Percentiles rank a stretch among this genome's conserved stretches.
Conservation (phyloP, 2,329 filamentous ascomycete species). For the Cladophialophora immunda region DNA sequence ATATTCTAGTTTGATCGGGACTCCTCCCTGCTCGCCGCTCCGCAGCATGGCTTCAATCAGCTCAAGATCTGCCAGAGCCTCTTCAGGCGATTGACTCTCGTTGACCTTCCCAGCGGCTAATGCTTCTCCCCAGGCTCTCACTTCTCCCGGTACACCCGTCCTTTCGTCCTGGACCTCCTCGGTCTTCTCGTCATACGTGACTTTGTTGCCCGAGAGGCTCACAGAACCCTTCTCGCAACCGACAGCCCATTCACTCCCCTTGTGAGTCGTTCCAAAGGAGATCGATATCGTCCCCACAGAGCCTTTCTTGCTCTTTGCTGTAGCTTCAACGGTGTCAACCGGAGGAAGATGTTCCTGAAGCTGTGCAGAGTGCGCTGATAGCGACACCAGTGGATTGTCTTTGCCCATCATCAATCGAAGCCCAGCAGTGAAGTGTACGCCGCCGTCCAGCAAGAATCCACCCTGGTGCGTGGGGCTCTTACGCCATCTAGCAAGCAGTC, state of each 20-base stretch:
- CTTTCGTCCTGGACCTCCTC: conserved; percentile 58
- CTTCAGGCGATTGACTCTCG: conserved; percentile 57
- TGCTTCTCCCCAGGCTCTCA: conserved; percentile 62
- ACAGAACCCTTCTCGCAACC: conserved; percentile 62
- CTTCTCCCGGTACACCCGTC: conserved; percentile 61
- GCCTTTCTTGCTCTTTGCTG: conserved; percentile 57
- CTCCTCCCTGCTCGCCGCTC: conserved; percentile 45
- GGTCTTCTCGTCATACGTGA: conserved; percentile 48
- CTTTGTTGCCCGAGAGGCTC: conserved; percentile 49
- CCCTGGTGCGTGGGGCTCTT: conserved; percentile 66
- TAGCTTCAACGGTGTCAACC: conserved; percentile 65
- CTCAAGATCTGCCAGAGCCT: conserved; percentile 47
- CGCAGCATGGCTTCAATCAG: conserved; percentile 44
- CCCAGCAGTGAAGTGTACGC: conserved; percentile 64
- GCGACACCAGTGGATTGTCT: conserved; percentile 51
- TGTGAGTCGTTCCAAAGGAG: conserved; percentile 63
- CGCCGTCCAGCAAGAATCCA: conserved; percentile 67
- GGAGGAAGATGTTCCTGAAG: conserved; percentile 62
- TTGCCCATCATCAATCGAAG: conserved; percentile 59
- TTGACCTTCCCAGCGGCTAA: conserved; percentile 54
- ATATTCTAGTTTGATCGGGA: conserved; percentile 37
- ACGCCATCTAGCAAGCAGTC: conserved; percentile 55
- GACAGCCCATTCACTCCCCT: conserved; percentile 59
- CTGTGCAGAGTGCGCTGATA: conserved; percentile 61
- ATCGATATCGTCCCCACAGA: conserved; percentile 60